Evolutionary conservation across 2,329 filamentous ascomycete species (phyloP), one percentile per base, ranked within the genome.

Genomic region (Fonsecaea pedrosoi): DNA sequence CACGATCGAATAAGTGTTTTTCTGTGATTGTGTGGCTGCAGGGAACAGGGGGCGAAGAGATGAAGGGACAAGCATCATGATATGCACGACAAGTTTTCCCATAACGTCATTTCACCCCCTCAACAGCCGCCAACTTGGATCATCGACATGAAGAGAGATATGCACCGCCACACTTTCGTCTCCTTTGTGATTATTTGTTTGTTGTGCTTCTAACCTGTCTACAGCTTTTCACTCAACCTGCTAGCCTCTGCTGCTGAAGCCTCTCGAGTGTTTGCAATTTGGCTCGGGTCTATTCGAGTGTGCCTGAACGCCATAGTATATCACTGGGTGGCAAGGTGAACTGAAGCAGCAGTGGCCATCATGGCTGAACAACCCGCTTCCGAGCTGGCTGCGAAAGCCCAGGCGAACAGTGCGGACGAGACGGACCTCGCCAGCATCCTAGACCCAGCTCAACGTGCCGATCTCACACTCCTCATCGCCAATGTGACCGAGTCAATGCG

Each of bases 341-440:
- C 18, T n/a, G 9, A 12, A 25, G 18, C 18, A 50, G 4, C 45
- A 50, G 18, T 10, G 45, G 40, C 32, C 59, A 58, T 13, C 9
- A 66, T 66, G 69, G 21, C 64, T 3, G 67, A 69, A 40, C 65
- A 58, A 32, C 54, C 57, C 15, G 40, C 34, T 3, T 45, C 67
- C 30, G 25, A 62, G 53, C 37, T 62, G 35, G 54, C 60, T 38
- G 54, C 37, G n/a, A 66, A 71, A n/a, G 68, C 18, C 45, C 53
- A 66, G 13, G 32, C 57, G 13, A 61, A 65, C 13, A 61, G 68
- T 30, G 62, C 67, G 34, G 68, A 71, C 63, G 70, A 72, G 40
- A 75, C 77, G 62, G 80, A 81, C 72, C 74, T 82, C 54, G 79
- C 76, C 48, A 78, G 79, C 54, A 76, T 81, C 59, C 70, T 82